Evolutionary conservation across 441 rosid species (phyloP), one percentile per base, ranked within the genome.

Genomic region (Erodium moschatum): DNA sequence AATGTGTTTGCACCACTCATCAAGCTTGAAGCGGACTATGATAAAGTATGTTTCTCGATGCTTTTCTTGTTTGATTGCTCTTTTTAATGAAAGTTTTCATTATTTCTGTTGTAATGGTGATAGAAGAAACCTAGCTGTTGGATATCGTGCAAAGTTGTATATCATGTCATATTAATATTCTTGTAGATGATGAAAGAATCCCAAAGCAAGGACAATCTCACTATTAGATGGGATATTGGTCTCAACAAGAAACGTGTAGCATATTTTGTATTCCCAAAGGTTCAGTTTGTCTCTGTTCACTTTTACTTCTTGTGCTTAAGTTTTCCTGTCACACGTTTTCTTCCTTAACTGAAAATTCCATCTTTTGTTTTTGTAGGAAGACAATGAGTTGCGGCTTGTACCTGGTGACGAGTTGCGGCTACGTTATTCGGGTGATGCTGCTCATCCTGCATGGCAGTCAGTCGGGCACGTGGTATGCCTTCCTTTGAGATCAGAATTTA

Each of bases 21-120:
- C 67, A 95, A 95, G 88, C 98, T 92, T 63, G 99, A 95, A 85
- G 99, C 98, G 73, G 99, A 95, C 83, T 95, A 95, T 82, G 98
- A 92, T 84, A 92, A 95, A 79, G 98, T 95, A 76, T 70, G 84
- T 62, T 68, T 66, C 66, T 64, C 50, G 65, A 50, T 65, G 40
- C 46, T 16, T 56, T 65, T 5, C 69, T 4, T 70, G n/a, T 66
- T 19, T 6, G 6, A 54, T 61, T 54, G 3, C 7, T 48, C 42
- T 31, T 35, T 13, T 61, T 56, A 29, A 31, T 65, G 12, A 48
- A 0, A 15, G 52, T 31, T 3, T 1, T 65, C 24, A 31, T 61
- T 63, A 5, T 2, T 58, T 71, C 27, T 56, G 63, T 56, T 56
- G 27, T 56, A 56, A 56, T 9, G 18, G 63, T 56, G 24, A 18